Percentiles rank a stretch among this genome's conserved stretches.
phyloP scores from a whole-genome alignment of 768 basidiomycete genomes.

The Calocybe cyanea region DNA sequence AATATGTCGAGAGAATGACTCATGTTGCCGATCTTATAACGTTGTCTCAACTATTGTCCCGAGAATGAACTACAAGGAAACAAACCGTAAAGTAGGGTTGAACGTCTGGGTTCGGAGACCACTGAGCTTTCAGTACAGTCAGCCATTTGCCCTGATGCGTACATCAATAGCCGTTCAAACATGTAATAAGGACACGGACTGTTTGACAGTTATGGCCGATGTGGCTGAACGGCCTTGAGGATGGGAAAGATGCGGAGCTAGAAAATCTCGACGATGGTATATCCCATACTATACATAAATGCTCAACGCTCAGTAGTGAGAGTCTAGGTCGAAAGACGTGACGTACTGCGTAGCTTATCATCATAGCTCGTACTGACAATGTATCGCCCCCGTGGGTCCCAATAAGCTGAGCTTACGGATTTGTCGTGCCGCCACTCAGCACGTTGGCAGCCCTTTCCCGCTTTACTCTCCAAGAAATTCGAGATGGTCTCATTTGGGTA shows the following conservation, averaged over 20 bases:
- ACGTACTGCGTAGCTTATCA: conserved; percentile 67
- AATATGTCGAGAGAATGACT: conserved; percentile 73
- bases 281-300: conserved; percentile 64
- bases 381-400: conserved; percentile 76
- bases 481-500: conserved; percentile 42
- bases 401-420: conserved; percentile 79
- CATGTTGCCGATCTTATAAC: conserved; percentile 67
- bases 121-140: conserved; percentile 71
- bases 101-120: conserved; percentile 73
- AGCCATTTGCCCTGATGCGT: conserved; percentile 71
- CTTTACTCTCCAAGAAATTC: conserved; percentile 45
- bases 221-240: conserved; percentile 58
- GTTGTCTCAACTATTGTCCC: neutral
- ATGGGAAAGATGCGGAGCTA: conserved; percentile 46
- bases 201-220: conserved; percentile 79
- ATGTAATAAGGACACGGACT: conserved; percentile 32
- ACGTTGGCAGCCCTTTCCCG: conserved; percentile 53
- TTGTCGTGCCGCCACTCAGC: conserved; percentile 69
- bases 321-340: neutral
- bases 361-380: conserved; percentile 87
- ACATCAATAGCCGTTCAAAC: neutral
- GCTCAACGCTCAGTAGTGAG: conserved; percentile 12
- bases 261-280: conserved; percentile 49
- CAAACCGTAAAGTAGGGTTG: conserved; percentile 83
- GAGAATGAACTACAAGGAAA: conserved; percentile 1